Percentiles rank a stretch among this genome's conserved stretches.
Evolutionary conservation across 1,284 basidiomycete species (phyloP).

Genomic region (Moesziomyces antarcticus): DNA sequence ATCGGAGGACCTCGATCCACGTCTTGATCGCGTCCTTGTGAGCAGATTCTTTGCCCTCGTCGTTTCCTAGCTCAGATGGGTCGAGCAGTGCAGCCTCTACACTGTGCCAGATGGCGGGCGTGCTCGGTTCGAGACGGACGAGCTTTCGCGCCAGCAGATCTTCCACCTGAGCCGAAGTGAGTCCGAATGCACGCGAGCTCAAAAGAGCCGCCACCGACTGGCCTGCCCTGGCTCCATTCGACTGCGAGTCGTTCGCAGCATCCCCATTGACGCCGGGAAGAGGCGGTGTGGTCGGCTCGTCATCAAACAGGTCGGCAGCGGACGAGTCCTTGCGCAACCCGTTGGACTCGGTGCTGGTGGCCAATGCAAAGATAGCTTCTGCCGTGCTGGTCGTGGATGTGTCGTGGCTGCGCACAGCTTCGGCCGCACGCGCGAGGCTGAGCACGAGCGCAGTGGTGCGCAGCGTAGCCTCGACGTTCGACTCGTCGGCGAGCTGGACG

Average conservation of each 20-base stretch:
- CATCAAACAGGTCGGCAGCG: slow-evolving; percentile 30
- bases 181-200: not conserved
- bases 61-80: not conserved
- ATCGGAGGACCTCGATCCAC: not conserved
- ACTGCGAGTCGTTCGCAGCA: too few relatives aligned
- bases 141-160: not conserved
- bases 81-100: not conserved
- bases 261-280: slow-evolving; percentile 3
- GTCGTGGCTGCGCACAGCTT: not conserved
- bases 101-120: not conserved
- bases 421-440: slow-evolving; percentile 2
- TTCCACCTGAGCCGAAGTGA: not conserved
- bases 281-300: slow-evolving; percentile 27
- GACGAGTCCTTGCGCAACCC: not conserved
- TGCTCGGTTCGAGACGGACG: not conserved
- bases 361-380: too few relatives aligned
- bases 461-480: slow-evolving; percentile 4
- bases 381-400: too few relatives aligned
- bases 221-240: not conserved
- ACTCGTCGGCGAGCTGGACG: slow-evolving; percentile 13
- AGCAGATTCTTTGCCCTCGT: not conserved
- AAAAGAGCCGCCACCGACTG: not conserved
- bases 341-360: not conserved
- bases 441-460: slow-evolving; percentile 10
- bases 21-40: not conserved